Base-by-base conservation (phyloP, 2,329 filamentous ascomycete genomes). In the Teratosphaeria zuluensis region DNA sequence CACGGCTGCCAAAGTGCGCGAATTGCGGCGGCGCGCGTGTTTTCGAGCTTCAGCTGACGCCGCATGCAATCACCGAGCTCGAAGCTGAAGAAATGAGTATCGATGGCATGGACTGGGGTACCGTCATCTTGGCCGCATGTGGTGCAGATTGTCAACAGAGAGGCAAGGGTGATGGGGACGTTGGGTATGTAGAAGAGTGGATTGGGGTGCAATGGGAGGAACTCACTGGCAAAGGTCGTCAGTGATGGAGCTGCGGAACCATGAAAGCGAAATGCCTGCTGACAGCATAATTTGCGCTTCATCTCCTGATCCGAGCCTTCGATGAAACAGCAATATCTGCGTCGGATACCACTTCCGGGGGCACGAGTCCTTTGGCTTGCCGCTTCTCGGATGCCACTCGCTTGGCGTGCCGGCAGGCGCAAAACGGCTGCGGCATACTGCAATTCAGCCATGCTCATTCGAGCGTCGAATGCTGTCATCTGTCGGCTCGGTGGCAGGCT, bases 171-270 rank as follows among this genome's bases (percentile, higher is more conserved):
- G 77, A 80, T 38, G 88, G 85, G 0, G 80, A 85, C 68, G 82
- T 85, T 0, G 89, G 86, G 1, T 97, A 95, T 74, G 69, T 91
- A 19, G 94, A 97, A 77, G 94, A 99, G 75, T 99, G 94, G 92
- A 85, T 83, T n/a, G 94, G 92, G 6, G 94, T 97, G 63, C 94
- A 99, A 74, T 99, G 92, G 94, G 94, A 99, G 75, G 92, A 96
- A 74, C 68, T 77, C 51, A 70, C 69, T 11, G 61, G 53, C 5
- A 57, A 56, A 30, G 38, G 54, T 19, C 53, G 57, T 28, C 28
- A 53, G 33, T 53, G 63, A 59, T 19, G 6, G 42, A 8, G n/a
- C n/a, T 19, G 8, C 16, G 16, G n/a, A 21, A 6, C 6, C 16
- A n/a, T 19, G 42, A 19, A 48, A 48, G 1, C 42, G 19, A 19